These are phyloP conservation scores for Fraxinus latifolia DNA, from an alignment of 305 asterid species.

Conservation along the genomic window DNA sequence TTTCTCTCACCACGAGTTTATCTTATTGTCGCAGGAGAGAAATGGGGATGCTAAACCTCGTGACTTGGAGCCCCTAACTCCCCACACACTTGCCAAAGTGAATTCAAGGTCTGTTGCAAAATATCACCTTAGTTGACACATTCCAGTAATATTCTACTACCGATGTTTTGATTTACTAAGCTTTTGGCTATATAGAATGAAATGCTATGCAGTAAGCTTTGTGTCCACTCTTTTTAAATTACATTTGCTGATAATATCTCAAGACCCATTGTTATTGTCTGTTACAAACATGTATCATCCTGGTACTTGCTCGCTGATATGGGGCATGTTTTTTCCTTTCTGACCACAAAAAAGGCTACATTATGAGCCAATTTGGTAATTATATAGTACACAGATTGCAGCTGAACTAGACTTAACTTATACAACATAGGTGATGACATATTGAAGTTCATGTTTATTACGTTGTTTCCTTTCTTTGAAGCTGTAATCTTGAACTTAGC, in stretches of 20 bases:
- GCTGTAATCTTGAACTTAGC: not conserved
- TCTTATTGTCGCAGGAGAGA: slow-evolving; percentile 55
- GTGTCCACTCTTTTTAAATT: not conserved
- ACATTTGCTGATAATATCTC: not conserved
- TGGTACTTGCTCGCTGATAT: not conserved
- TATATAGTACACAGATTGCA: not conserved
- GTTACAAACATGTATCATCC: not conserved
- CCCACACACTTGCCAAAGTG: slow-evolving; percentile 60
- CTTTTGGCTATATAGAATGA: not conserved
- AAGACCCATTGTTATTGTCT: not conserved
- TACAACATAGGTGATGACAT: not conserved
- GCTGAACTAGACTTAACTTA: not conserved
- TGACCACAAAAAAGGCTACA: not conserved
- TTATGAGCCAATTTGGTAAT: not conserved
- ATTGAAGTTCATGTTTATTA: not conserved
- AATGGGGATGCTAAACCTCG: slow-evolving; percentile 69
- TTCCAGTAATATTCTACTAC: not conserved
- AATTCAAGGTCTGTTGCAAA: slow-evolving; percentile 62
- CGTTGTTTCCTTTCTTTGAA: not conserved
- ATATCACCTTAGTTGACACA: not conserved
- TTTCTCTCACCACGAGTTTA: slow-evolving; percentile 1
- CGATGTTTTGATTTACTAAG: slow-evolving; percentile 13
- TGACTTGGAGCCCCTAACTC: slow-evolving; percentile 75
- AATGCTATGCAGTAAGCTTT: not conserved
- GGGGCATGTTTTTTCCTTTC: not conserved